Evolutionary conservation across 176 grass and related monocot species (phyloP).

Genomic region (Lolium multiflorum): DNA sequence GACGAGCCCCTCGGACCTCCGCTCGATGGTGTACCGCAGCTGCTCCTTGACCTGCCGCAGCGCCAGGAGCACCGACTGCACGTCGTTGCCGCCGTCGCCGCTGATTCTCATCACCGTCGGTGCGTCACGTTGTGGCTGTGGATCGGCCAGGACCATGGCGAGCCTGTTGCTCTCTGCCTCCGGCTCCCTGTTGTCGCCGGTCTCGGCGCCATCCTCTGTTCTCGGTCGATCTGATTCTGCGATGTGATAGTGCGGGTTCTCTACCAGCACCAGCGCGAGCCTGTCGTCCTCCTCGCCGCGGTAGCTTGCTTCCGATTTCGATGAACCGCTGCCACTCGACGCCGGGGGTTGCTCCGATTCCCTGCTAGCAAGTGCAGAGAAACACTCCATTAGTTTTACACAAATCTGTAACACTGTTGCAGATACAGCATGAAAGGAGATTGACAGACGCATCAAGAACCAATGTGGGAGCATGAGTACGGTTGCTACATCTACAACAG

Average conservation of each 20-base stretch:
- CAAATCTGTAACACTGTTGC: too few species aligned
- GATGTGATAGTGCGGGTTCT: not conserved
- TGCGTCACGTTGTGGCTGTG: not conserved
- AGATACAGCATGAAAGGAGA: not conserved
- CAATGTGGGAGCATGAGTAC: not conserved
- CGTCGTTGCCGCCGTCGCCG: slow-evolving; percentile 47
- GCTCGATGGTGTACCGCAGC: slow-evolving; percentile 68
- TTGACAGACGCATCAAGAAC: not conserved
- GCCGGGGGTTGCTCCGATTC: not conserved
- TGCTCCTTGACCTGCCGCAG: slow-evolving; percentile 88
- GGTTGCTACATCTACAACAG: too few species aligned
- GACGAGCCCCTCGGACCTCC: slow-evolving; percentile 54
- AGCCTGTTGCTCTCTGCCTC: slow-evolving; percentile 33
- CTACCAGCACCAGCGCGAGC: slow-evolving; percentile 41
- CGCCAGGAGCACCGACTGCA: slow-evolving; percentile 81
- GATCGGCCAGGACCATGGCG: slow-evolving; percentile 57
- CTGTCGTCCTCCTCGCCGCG: slow-evolving; percentile 41
- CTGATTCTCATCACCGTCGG: not conserved
- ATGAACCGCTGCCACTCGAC: slow-evolving; percentile 5
- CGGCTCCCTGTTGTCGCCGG: not conserved
- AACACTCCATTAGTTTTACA: not conserved
- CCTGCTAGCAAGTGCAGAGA: slow-evolving; percentile 5
- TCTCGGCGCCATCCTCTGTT: not conserved
- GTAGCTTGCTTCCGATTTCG: slow-evolving; percentile 28
- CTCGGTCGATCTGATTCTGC: not conserved